Base-by-base conservation (phyloP, 805 yeast genomes). In the Sugiyamaella marilandica region DNA sequence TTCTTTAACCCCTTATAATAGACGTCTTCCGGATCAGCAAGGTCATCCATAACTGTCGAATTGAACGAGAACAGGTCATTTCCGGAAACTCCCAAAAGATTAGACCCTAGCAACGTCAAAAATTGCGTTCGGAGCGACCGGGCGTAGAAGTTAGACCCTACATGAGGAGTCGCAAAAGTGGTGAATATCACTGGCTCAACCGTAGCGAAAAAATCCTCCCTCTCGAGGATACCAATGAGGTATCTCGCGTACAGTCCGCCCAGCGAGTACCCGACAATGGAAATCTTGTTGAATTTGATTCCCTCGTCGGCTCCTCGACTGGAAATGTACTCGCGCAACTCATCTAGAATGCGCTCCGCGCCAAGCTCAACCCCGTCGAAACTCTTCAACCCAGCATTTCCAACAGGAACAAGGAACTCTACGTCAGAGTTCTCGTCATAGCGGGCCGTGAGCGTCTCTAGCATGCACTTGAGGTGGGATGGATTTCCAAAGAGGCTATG, bases 171-270 rank as follows among this genome's bases (percentile, higher is more conserved):
- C 47, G 92, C 87, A 75, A 92, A 79, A 0, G 89, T 82, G 2
- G 84, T 74, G 57, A 82, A 85, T 37, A 75, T 59, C 19, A 78
- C 71, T 0, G 97, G 96, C 53, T 76, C 74, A 18, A 87, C 75
- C 1, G 62, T 62, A 1, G 77, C 78, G 60, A 83, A 87, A 64
- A 76, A 79, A 1, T 74, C 77, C 62, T 68, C 33, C 68, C 74
- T 73, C 51, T 78, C 67, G 54, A 82, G 71, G 46, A 83, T 74
- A 0, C 97, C 97, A 50, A 88, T 73, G 26, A 87, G 78, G 65
- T 87, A 88, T 41, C 97, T 74, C 0, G 89, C 76, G 13, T 87
- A 77, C 32, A 92, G 68, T 0, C 98, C 98, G n/a, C 97, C 98
- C 50, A 91, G 67, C 0, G 96, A 87, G 65, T 91, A 91, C 0